Conservation (phyloP, 1,139 yeast genomes). For the Zygoascus hellenicus region DNA sequence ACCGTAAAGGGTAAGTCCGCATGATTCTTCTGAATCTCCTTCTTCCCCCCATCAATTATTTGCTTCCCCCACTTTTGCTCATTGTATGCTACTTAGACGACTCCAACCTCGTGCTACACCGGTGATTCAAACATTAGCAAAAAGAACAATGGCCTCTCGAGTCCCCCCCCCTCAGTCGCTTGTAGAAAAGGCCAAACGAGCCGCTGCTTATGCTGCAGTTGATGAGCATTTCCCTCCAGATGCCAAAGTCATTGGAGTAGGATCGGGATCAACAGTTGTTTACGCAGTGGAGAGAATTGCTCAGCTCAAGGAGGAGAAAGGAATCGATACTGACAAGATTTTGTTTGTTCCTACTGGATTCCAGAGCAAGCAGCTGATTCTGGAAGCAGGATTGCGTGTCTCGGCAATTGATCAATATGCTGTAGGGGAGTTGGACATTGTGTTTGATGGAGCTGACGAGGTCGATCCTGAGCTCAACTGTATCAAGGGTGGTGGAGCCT, state of each 20-base stretch:
- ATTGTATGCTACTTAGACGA: background rate
- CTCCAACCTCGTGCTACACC: background rate
- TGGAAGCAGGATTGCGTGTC: slow-evolving; percentile 70
- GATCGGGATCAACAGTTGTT: slow-evolving; percentile 95
- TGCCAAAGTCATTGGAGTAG: slow-evolving; percentile 83
- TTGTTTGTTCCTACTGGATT: slow-evolving; percentile 94
- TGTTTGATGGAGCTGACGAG: slow-evolving; percentile 99
- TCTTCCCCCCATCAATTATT: background rate
- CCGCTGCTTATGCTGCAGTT: slow-evolving; percentile 89
- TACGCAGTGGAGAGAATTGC: slow-evolving; percentile 94
- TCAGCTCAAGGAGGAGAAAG: slow-evolving; percentile 48
- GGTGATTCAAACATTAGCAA: background rate
- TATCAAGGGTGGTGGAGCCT: slow-evolving; percentile 99
- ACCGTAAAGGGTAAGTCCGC: background rate
- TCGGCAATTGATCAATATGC: slow-evolving; percentile 82
- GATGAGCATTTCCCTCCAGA: slow-evolving; percentile 72
- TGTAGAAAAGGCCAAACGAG: slow-evolving; percentile 63
- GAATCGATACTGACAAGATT: slow-evolving; percentile 23
- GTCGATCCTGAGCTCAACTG: slow-evolving; percentile 75
- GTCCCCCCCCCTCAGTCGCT: slow-evolving; percentile 16
- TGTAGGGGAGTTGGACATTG: slow-evolving; percentile 62
- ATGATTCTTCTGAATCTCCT: background rate
- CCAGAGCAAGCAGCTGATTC: slow-evolving; percentile 82
- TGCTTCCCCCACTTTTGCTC: background rate
- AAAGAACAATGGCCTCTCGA: slow-evolving; percentile 9